A percentile compares a stretch with the other conserved stretches of the same genome.
Evolutionary conservation across 768 basidiomycete species (phyloP).

Genomic region (Gymnopilus dilepis): DNA sequence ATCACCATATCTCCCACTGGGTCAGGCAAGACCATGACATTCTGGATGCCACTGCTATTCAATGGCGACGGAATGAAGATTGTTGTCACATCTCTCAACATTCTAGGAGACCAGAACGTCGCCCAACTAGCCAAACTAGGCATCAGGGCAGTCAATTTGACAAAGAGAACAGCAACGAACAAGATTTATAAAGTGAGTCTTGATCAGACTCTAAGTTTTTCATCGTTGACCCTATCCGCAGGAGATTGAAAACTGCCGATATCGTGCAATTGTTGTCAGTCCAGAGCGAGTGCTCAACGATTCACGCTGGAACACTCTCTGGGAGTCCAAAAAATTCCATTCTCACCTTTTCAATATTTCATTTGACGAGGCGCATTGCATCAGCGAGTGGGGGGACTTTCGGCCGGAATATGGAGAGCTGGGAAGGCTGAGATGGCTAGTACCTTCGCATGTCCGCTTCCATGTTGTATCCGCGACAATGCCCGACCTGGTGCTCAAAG

Average conservation of each 20-base stretch:
- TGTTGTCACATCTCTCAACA: conserved; percentile 18
- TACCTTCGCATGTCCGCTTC: background rate
- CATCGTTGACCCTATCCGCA: too few species aligned
- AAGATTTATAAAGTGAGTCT: background rate
- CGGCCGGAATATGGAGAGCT: background rate
- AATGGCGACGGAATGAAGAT: conserved; percentile 19
- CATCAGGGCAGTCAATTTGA: background rate
- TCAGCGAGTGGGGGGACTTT: background rate
- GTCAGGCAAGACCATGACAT: conserved; percentile 29
- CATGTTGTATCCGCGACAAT: background rate
- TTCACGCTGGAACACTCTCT: background rate
- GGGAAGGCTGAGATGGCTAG: background rate
- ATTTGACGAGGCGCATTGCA: background rate
- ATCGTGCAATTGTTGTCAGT: background rate
- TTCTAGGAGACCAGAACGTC: background rate
- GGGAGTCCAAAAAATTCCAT: background rate
- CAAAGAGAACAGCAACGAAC: background rate
- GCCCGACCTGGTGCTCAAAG: background rate
- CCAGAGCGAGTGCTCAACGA: background rate
- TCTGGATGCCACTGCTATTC: conserved; percentile 30
- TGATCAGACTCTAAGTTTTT: too few species aligned
- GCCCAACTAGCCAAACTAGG: background rate
- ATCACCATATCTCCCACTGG: conserved; percentile 27
- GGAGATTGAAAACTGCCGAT: too few species aligned
- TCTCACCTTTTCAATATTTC: background rate